phyloP scores from a whole-genome alignment of 106 monocot species.

The Narthecium ossifragum region DNA sequence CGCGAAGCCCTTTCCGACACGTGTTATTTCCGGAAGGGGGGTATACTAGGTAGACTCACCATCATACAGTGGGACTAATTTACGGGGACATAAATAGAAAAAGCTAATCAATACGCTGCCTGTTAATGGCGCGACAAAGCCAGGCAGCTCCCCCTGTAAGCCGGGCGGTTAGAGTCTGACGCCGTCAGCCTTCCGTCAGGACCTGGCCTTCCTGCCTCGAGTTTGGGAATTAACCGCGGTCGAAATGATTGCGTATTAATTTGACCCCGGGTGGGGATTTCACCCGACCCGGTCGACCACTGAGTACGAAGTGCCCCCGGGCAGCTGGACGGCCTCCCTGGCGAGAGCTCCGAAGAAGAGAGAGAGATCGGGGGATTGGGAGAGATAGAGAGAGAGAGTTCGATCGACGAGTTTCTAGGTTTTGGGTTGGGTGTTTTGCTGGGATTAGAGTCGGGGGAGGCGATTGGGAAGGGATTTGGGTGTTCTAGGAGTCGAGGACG shows the following conservation, averaged over 20 bases:
- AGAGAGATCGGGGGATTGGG: neutral
- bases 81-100: neutral
- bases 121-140: slow-evolving; percentile 16
- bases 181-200: too few species aligned
- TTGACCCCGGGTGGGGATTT: slow-evolving; percentile 10
- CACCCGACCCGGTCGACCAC: slow-evolving; percentile 6
- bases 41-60: neutral
- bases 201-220: neutral
- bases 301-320: neutral
- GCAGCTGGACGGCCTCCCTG: slow-evolving; percentile 1
- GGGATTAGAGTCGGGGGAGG: slow-evolving; percentile 2
- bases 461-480: neutral
- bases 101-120: slow-evolving; percentile 4
- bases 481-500: neutral
- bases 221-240: slow-evolving; percentile 17
- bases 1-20: neutral
- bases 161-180: neutral
- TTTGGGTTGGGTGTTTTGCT: neutral
- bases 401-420: neutral
- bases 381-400: neutral
- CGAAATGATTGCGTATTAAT: slow-evolving; percentile 11
- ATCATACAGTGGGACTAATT: neutral
- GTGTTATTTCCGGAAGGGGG: neutral
- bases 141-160: too few species aligned
- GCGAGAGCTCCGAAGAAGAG: neutral